Base-by-base conservation (phyloP, 2,329 filamentous ascomycete species). In the Penicillium expansum region DNA sequence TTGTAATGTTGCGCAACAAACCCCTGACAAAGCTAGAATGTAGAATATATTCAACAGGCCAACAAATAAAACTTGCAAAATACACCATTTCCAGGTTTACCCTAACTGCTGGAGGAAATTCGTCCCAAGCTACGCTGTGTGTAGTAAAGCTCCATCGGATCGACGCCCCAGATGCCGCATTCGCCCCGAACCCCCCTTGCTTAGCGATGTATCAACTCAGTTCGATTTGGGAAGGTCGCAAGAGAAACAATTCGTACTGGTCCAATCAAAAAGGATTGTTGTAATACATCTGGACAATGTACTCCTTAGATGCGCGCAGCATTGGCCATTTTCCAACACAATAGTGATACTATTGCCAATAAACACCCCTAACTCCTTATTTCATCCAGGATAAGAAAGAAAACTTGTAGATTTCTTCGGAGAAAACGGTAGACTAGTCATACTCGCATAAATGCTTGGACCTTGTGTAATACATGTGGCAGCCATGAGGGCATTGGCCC, bases 401-500 rank as follows among this genome's bases (percentile, higher is more conserved):
- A 45, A 18, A 39, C 4, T 27, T 13, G 7, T 29, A 18, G 24
- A 44, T 20, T 18, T 37, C 18, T 32, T 47, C 37, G 49, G 45
- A 44, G 13, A 33, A 29, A 54, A 45, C 16, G 11, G 3, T 20
- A 32, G 35, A 54, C 10, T 8, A 22, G 24, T 53, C 52, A 54
- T 30, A 47, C 20, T 58, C 47, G 52, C 49, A 16, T 42, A 48
- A 47, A 38, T 30, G 49, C 54, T 59, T 42, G 38, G 41, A 48
- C 33, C 38, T 58, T 35, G 14, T 30, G 30, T 6, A 37, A 37
- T 37, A 53, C 61, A 67, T 61, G 65, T 68, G 65, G 66, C 60
- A n/a, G 58, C 63, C 65, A 67, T 62, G 64, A 63, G 66, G 60
- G 35, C 39, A 55, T 45, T 39, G 49, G 43, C 44, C 60, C 62